Evolutionary conservation across 495 filamentous ascomycete genomes (phyloP).

Genomic region (Tuber microsphaerosporum): DNA sequence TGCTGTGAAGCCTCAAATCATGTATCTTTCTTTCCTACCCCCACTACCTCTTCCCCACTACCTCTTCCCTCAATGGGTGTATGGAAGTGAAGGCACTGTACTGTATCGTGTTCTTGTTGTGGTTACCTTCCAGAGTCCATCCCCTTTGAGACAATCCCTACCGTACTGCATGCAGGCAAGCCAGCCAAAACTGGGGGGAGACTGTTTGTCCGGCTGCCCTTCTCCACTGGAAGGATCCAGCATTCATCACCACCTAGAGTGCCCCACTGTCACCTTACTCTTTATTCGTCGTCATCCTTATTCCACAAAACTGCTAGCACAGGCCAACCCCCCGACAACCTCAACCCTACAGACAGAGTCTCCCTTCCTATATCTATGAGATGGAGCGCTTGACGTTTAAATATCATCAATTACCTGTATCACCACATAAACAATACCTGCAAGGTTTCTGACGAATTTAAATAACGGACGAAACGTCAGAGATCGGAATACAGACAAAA

Average conservation of each 20-base stretch:
- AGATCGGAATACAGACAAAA: not conserved
- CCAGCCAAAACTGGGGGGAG: constrained; percentile 21
- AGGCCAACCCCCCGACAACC: not conserved
- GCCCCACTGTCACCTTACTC: not conserved
- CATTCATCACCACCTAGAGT: constrained; percentile 7
- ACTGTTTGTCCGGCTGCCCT: constrained; percentile 33
- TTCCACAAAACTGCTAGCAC: not conserved
- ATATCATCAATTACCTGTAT: not conserved
- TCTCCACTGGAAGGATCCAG: constrained; percentile 20
- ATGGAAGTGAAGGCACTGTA: not conserved
- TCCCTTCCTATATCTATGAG: not conserved
- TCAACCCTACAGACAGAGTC: not conserved
- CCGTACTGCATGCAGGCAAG: constrained; percentile 34
- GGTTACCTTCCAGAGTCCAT: not conserved
- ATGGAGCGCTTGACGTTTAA: not conserved
- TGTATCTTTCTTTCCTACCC: not conserved
- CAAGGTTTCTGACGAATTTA: not conserved
- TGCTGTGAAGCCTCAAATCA: not conserved
- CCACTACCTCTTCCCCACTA: not conserved
- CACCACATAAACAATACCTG: not conserved
- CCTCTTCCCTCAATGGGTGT: too few relatives aligned
- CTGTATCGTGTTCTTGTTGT: not conserved
- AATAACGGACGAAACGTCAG: not conserved
- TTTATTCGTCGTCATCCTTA: not conserved
- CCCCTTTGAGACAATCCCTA: constrained; percentile 34